These are phyloP conservation scores for Cyberlindnera mississippiensis DNA, from an alignment of 805 yeast species.

Conservation along the genomic window DNA sequence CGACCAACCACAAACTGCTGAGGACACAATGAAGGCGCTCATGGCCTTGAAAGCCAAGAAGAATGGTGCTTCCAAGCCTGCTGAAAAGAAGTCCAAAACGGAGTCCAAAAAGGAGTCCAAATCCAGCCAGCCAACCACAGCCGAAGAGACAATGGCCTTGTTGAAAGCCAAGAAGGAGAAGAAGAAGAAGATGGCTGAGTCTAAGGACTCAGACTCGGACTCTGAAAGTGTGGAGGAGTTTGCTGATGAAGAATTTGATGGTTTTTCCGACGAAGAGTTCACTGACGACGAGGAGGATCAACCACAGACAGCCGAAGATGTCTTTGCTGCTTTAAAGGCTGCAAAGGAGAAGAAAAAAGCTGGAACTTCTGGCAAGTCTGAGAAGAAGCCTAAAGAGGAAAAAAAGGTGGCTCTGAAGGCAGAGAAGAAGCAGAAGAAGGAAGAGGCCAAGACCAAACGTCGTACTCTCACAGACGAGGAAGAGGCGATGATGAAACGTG, in stretches of 20 bases:
- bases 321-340: conserved; percentile 41
- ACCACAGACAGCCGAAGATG: conserved; percentile 38
- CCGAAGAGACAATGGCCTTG: conserved; percentile 41
- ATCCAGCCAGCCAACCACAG: conserved; percentile 18
- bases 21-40: conserved; percentile 41
- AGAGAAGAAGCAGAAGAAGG: conserved; percentile 5
- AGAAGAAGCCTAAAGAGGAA: conserved; percentile 8
- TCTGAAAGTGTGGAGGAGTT: conserved; percentile 16
- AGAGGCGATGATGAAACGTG: conserved; percentile 46
- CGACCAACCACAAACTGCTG: conserved; percentile 28
- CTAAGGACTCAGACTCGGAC: conserved; percentile 25
- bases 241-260: conserved; percentile 9
- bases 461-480: conserved; percentile 40
- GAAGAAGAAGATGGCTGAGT: conserved; percentile 24
- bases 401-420: conserved; percentile 9
- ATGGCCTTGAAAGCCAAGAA: conserved; percentile 27
- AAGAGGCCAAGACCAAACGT: conserved; percentile 12
- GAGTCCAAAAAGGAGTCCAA: background rate
- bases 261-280: conserved; percentile 16
- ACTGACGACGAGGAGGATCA: conserved; percentile 30
- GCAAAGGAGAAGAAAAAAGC: conserved; percentile 33
- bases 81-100: too few species aligned
- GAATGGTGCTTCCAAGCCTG: background rate
- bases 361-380: conserved; percentile 11
- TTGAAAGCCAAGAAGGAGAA: conserved; percentile 29